Evolutionary conservation across 2,329 filamentous ascomycete species (phyloP), one percentile per base, ranked within the genome.

Genomic region (Fusarium irregulare): DNA sequence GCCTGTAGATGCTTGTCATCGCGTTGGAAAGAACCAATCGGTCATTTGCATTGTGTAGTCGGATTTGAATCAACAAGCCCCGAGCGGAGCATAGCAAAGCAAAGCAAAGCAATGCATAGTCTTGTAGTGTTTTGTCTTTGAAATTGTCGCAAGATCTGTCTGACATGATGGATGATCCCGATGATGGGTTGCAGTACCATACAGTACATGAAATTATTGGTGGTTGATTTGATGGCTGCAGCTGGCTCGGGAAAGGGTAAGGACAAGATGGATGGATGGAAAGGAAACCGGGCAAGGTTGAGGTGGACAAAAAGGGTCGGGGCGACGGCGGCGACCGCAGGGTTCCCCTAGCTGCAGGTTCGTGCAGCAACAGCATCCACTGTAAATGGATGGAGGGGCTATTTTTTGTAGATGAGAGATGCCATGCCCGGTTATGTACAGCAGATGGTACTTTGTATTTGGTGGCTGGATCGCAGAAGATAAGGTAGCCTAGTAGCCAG

Each of bases 311-410:
- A 71, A 71, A 71, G 58, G 67, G 63, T 60, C 63, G 67, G 63
- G 59, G 63, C 54, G 67, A 71, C 63, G 67, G 63, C 46, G 66
- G 50, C 66, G 56, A 58, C 66, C 66, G 66, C 63, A 71, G 64
- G 68, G 68, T 71, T 71, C 56, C 53, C 41, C 61, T 60, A 65
- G 59, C 54, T 64, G 63, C 53, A 64, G 68, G 54, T 62, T 65
- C 56, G 51, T 67, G 62, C 66, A 62, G 51, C 41, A 49, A 25
- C 50, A 42, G 32, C 65, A 42, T 27, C 48, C 60, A 53, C 42
- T 53, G 63, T 71, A 71, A 70, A 70, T 68, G 63, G 67, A 70
- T 66, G 57, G 67, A 64, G 57, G 66, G 62, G 54, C 62, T 41
- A 48, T 37, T 57, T 48, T 27, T 44, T 30, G 37, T 45, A 53